Evolutionary conservation across 108 stramenopile genomes (phyloP).

Genomic region (Hondaea fermentalgiana): DNA sequence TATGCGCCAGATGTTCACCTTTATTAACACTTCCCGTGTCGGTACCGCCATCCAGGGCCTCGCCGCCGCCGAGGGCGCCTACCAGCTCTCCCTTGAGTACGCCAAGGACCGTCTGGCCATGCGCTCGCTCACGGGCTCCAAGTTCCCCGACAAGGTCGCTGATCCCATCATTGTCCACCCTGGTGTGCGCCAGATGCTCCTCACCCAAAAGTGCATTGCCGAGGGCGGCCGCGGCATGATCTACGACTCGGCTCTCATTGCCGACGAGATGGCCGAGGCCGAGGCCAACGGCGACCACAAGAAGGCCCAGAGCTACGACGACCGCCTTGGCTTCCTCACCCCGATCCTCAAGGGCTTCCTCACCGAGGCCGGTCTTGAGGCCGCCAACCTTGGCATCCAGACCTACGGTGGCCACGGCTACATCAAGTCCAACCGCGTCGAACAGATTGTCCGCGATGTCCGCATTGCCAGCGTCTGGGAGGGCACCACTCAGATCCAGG

Average conservation of each 20-base stretch:
- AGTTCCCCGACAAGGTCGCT: conserved; percentile 16
- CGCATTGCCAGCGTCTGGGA: conserved; percentile 23
- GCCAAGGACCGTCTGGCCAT: conserved; percentile 15
- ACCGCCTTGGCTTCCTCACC: conserved; percentile 25
- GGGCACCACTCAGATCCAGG: conserved; percentile 34
- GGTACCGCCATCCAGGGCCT: conserved; percentile 26
- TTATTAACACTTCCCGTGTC: conserved; percentile 28
- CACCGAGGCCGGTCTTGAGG: conserved; percentile 22
- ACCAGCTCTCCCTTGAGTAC: conserved; percentile 22
- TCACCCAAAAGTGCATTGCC: conserved; percentile 17
- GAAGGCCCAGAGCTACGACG: conserved; percentile 6
- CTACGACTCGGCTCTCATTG: conserved; percentile 13
- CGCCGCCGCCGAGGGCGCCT: conserved; percentile 15
- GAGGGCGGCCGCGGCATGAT: conserved; percentile 27
- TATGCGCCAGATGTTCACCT: conserved; percentile 29
- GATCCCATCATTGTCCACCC: conserved; percentile 32
- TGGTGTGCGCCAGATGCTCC: conserved; percentile 23
- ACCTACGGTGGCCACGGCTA: conserved; percentile 30
- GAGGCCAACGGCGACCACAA: conserved; percentile 20
- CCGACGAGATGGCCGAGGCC: neutral
- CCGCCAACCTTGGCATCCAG: conserved; percentile 24
- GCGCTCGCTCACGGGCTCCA: conserved; percentile 3
- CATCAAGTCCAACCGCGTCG: conserved; percentile 26
- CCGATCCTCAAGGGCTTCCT: conserved; percentile 31
- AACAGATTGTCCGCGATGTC: conserved; percentile 24